These are phyloP conservation scores for Beauveria brongniartii DNA, from an alignment of 2,329 filamentous ascomycete genomes.

Conservation along the genomic window DNA sequence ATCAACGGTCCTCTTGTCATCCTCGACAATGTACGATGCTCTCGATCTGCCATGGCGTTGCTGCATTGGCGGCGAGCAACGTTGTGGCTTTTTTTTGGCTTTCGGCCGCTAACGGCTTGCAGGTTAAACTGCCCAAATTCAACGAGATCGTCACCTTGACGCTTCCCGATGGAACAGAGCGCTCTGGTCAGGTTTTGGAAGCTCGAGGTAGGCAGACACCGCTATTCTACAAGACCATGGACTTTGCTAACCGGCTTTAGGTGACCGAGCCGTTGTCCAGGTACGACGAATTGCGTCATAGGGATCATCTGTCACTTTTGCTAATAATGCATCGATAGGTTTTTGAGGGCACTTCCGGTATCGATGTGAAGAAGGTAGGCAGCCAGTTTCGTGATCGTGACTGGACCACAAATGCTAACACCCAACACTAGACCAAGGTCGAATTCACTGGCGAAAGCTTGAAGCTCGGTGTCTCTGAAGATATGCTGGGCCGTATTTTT, in stretches of 20 bases:
- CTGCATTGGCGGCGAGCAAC: not conserved
- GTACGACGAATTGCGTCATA: constrained; percentile 38
- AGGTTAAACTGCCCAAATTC: constrained; percentile 97
- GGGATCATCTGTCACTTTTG: constrained; percentile 16
- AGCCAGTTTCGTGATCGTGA: not conserved
- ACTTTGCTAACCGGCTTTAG: constrained; percentile 36
- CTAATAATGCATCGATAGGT: constrained; percentile 49
- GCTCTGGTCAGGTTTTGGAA: constrained; percentile 93
- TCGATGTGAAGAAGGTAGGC: constrained; percentile 95
- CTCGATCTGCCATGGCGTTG: not conserved
- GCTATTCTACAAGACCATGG: constrained; percentile 15
- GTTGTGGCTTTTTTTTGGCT: not conserved
- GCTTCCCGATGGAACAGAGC: constrained; percentile 86
- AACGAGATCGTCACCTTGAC: constrained; percentile 98
- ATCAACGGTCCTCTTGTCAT: constrained; percentile 98
- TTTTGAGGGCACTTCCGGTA: constrained; percentile 93
- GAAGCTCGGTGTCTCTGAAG: constrained; percentile 97
- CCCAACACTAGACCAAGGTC: constrained; percentile 67
- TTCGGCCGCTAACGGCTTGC: constrained; percentile 12
- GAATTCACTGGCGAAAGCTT: constrained; percentile 95
- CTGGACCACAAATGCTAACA: constrained; percentile 18
- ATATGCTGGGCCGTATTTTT: constrained; percentile 98
- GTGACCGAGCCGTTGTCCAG: constrained; percentile 90
- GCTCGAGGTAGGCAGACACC: constrained; percentile 65
- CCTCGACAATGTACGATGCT: constrained; percentile 70